phyloP scores from a whole-genome alignment of 2,329 filamentous ascomycete species.

The Colletotrichum simmondsii region DNA sequence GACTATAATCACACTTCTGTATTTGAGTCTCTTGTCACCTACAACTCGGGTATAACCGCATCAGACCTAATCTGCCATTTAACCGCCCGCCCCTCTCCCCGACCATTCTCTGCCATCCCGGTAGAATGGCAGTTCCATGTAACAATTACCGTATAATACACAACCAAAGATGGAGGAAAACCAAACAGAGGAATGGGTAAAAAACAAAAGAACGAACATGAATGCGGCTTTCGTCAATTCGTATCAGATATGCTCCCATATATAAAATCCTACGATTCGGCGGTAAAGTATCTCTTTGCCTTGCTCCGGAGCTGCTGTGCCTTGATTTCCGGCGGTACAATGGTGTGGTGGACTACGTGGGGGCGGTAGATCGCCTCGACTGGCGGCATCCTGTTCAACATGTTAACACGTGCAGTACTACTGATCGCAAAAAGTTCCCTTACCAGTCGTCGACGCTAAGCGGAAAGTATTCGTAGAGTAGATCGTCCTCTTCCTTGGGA shows the following conservation, averaged over 20 bases:
- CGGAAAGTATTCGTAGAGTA: conserved; percentile 95
- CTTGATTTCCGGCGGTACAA: conserved; percentile 75
- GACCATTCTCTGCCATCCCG: neutral
- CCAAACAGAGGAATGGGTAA: neutral
- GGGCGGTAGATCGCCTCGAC: conserved; percentile 92
- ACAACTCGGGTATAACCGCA: conserved; percentile 11
- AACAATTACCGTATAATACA: neutral
- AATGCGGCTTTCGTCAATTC: conserved; percentile 29
- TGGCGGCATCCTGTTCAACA: conserved; percentile 75
- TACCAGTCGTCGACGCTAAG: conserved; percentile 89
- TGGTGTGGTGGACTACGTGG: conserved; percentile 92
- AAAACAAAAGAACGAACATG: neutral
- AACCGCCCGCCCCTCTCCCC: neutral
- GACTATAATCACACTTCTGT: neutral
- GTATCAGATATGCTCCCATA: neutral
- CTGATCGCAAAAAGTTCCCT: no score
- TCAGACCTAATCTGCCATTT: neutral
- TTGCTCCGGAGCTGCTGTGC: conserved; percentile 74
- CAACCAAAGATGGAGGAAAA: neutral
- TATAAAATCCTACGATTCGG: conserved; percentile 57
- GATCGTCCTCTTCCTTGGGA: conserved; percentile 80
- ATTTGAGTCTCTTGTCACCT: conserved; percentile 1
- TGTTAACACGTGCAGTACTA: conserved; percentile 36
- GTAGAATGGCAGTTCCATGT: neutral
- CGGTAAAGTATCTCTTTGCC: conserved; percentile 78